phyloP scores from a whole-genome alignment of 2,329 filamentous ascomycete genomes.

The Trichoderma koningii region DNA sequence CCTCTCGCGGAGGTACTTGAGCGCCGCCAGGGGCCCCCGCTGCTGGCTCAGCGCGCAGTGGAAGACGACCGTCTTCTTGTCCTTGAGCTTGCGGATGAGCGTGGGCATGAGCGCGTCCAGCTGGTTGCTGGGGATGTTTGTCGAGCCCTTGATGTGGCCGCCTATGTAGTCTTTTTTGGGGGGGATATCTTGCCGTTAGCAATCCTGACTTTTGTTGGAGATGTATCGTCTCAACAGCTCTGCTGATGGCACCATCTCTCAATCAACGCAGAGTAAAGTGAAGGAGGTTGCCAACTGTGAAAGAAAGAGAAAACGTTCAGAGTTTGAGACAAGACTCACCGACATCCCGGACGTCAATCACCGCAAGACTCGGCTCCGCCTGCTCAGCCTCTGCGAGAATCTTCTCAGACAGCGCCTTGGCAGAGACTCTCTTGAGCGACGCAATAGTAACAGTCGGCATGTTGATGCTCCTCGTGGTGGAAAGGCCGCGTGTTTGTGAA shows the following conservation, averaged over 20 bases:
- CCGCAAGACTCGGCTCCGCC: conserved; percentile 57
- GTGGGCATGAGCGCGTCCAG: conserved; percentile 79
- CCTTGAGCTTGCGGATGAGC: conserved; percentile 73
- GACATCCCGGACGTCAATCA: conserved; percentile 88
- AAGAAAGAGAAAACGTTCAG: background rate
- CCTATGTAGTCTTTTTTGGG: conserved; percentile 76
- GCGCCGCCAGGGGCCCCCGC: conserved; percentile 79
- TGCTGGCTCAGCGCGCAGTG: conserved; percentile 93
- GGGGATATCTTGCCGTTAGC: background rate
- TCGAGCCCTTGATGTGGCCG: conserved; percentile 79
- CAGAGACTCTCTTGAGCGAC: conserved; percentile 66
- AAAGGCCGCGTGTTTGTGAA: background rate
- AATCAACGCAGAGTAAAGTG: background rate
- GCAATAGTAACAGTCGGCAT: conserved; percentile 56
- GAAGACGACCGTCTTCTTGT: conserved; percentile 85
- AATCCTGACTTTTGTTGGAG: too few relatives aligned
- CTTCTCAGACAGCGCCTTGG: conserved; percentile 66
- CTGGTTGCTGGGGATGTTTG: conserved; percentile 71
- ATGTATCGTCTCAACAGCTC: too few relatives aligned
- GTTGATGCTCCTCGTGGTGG: background rate
- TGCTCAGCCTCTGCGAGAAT: conserved; percentile 55
- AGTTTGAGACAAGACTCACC: conserved; percentile 48
- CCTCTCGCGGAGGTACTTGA: conserved; percentile 74
- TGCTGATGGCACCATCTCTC: too few relatives aligned
- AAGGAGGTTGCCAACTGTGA: background rate